Base-by-base conservation (phyloP, 352 stramenopile genomes). In the Peronospora belbahrii region DNA sequence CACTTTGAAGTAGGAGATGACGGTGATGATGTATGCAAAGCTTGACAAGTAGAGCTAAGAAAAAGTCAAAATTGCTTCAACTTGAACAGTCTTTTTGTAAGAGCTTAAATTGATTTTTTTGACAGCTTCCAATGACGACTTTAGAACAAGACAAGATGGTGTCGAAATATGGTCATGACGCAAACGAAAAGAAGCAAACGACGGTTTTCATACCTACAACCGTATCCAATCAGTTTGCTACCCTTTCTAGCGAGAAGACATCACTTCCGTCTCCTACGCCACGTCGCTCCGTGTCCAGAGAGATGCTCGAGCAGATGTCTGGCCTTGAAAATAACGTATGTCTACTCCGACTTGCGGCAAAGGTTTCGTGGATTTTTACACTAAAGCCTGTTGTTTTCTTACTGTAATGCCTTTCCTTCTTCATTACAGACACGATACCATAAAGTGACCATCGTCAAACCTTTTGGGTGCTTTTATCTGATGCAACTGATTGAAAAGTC, bases 401-500 rank as follows among this genome's bases (percentile, higher is more conserved):
- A 10, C 2, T 20, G 6, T 36, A 8, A 7, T 15, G 13, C 3
- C 3, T 36, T 36, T 19, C 3, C 13, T 8, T 14, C 0, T 2
- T 17, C 9, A 4, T 17, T 50, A 14, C 28, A 87, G 74, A 77
- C 65, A 4, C 67, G 68, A 7, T 83, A 83, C 48, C 61, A 79
- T 25, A 67, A 87, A 44, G 66, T 77, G 15, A 53, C 55, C 8
- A 67, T 85, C 23, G 34, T 58, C 24, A 59, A 70, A 41, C 72
- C 72, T 13, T 83, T 88, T 27, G 70, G 67, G 7, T 82, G 83
- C 42, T 91, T 88, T 52, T 65, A 87, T 33, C 47, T 91, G 28
- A 85, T 91, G 74, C 72, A 84, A 35, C 69, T 88, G 22, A 78
- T 91, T 34, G 72, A 91, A 30, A 82, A 81, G 43, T 86, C 71